phyloP scores from a whole-genome alignment of 2,329 filamentous ascomycete species.

The Paradendryphiella salina region DNA sequence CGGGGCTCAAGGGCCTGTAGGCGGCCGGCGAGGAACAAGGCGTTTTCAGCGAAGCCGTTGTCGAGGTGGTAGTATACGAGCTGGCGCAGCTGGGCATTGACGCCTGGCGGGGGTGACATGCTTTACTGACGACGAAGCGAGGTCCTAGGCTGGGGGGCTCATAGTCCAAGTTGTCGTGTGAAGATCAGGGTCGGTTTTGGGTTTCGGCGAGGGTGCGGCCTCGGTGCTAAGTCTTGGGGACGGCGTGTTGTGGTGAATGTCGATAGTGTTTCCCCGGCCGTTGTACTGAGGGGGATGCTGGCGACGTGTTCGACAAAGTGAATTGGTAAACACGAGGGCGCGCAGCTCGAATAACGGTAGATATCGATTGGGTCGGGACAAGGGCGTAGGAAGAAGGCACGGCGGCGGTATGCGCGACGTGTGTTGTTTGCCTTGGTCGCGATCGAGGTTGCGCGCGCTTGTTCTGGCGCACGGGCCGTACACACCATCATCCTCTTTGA shows the following conservation, averaged over 20 bases:
- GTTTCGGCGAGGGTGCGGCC: constrained; percentile 4
- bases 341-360: constrained; percentile 14
- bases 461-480: constrained; percentile 3
- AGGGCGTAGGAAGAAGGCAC: not conserved
- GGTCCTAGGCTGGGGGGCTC: constrained; percentile 7
- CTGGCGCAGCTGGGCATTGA: constrained; percentile 64
- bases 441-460: constrained; percentile 8
- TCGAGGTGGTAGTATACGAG: constrained; percentile 78
- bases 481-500: constrained; percentile 4
- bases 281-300: constrained; percentile 7
- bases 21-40: constrained; percentile 89
- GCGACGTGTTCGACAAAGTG: constrained; percentile 41
- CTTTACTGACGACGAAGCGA: constrained; percentile 17
- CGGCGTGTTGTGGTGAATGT: constrained; percentile 12
- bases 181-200: not conserved
- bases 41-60: constrained; percentile 85
- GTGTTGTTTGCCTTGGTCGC: constrained; percentile 6
- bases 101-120: constrained; percentile 62
- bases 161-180: constrained; percentile 4
- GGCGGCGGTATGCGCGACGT: constrained; percentile 4
- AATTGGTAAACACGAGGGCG: constrained; percentile 41
- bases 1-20: constrained; percentile 81
- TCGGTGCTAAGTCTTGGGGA: constrained; percentile 10
- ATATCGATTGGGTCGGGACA: constrained; percentile 7
- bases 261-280: constrained; percentile 24